Percentiles rank a stretch among this genome's conserved stretches.
phyloP scores from a whole-genome alignment of 1,284 basidiomycete species.

The Flammula alnicola region DNA sequence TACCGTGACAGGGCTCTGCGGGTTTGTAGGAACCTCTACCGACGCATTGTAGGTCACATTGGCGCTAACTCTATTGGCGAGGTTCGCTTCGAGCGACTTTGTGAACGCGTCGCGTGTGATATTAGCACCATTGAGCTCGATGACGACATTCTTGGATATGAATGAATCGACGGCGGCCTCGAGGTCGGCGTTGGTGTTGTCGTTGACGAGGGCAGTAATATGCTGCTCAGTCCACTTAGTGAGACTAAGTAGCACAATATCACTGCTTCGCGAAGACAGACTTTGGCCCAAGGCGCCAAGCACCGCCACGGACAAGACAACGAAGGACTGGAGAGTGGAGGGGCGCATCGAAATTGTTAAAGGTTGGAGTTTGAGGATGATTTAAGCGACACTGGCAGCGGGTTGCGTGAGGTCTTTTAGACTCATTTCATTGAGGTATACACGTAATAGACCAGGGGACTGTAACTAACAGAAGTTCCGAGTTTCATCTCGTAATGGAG shows the following conservation, averaged over 20 bases:
- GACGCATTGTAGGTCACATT: constrained; percentile 4
- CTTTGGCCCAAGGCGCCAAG: background rate
- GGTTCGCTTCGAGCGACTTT: background rate
- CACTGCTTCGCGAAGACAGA: background rate
- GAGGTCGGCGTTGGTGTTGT: constrained; percentile 3
- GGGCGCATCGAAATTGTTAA: background rate
- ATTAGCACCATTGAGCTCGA: constrained; percentile 1
- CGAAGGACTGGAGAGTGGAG: background rate
- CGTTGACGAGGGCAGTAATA: background rate
- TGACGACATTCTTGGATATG: constrained; percentile 1
- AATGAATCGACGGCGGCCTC: constrained; percentile 4
- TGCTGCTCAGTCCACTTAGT: constrained; percentile 4
- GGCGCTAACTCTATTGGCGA: background rate
- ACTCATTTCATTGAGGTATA: too few species aligned
- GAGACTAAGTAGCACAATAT: constrained; percentile 1
- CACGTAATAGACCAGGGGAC: too few species aligned
- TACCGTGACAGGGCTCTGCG: constrained; percentile 2
- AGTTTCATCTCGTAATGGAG: too few species aligned
- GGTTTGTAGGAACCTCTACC: constrained; percentile 4
- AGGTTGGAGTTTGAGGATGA: background rate
- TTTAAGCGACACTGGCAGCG: too few species aligned
- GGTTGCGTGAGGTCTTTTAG: too few species aligned
- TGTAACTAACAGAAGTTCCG: too few species aligned
- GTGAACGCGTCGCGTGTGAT: constrained; percentile 3
- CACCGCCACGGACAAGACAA: background rate